Evolutionary conservation across 2,329 filamentous ascomycete species (phyloP), one percentile per base, ranked within the genome.

Genomic region (Scedosporium dehoogii): DNA sequence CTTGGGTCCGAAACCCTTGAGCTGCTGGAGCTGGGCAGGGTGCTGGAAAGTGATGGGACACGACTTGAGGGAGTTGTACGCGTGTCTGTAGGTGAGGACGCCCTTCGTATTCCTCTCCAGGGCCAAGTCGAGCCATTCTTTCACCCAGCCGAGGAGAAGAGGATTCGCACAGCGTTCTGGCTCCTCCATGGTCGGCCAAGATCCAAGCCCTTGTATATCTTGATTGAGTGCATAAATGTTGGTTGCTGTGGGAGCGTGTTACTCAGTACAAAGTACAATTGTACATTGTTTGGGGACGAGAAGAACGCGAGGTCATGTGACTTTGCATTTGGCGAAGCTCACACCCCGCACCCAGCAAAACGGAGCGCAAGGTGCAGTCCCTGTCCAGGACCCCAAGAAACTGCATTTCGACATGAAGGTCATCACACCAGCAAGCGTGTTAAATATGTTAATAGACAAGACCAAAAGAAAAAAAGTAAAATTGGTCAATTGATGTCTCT

Each of bases 1-100:
- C 67, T 87, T 91, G 0, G 84, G 82, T 0, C 90, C 90, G 63
- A 92, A 85, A 0, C 89, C 89, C 64, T 85, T 85, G n/a, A 94
- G 79, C 67, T 87, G 83, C 67, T 86, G 81, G 1, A 90, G 83
- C 74, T 92, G 83, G 5, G 86, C 85, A 2, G 90, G 90, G 70
- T 94, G 90, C 18, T 82, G 76, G 66, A 91, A 90, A 1, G 75
- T 74, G 46, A 91, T 76, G 0, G 90, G 90, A 66, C 89, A 92
- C 12, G 84, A 84, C 73, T 87, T 90, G 72, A 94, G 83, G 2
- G 90, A 89, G 63, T 90, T 82, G 69, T 91, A 91, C 1, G 90
- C 90, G 67, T 87, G 85, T 66, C 84, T 88, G 72, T 92, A 93
- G 0, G 84, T 86, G n/a, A 81, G 84, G 25, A 85, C 75, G 23